phyloP scores from a whole-genome alignment of 1,139 yeast genomes.

The Yamadazyma aaseri region DNA sequence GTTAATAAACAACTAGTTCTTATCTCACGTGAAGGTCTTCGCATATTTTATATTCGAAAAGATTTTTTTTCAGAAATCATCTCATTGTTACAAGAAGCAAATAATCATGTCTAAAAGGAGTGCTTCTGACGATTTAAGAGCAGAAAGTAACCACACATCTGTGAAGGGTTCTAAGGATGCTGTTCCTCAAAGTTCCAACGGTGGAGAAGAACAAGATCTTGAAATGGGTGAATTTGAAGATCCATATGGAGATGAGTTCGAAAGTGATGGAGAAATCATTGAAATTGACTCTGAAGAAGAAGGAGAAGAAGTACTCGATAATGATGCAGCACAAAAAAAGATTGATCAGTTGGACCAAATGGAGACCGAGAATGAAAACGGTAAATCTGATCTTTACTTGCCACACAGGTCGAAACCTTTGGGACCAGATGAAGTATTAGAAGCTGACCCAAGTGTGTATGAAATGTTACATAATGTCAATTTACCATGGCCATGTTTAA shows the following conservation, averaged over 20 bases:
- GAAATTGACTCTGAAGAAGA: conserved; percentile 69
- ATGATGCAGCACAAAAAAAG: conserved; percentile 22
- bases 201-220: conserved; percentile 29
- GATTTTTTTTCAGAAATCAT: conserved; percentile 2
- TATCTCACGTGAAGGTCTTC: conserved; percentile 4
- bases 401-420: conserved; percentile 88
- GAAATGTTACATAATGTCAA: conserved; percentile 95
- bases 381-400: conserved; percentile 54
- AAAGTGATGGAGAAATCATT: conserved; percentile 87
- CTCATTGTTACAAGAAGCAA: conserved; percentile 1
- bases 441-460: conserved; percentile 94
- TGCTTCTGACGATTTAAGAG: conserved; percentile 36
- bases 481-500: conserved; percentile 96
- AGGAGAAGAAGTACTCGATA: conserved; percentile 48
- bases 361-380: conserved; percentile 26
- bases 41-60: neutral
- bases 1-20: neutral
- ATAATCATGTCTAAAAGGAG: conserved; percentile 62
- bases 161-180: conserved; percentile 16
- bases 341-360: conserved; percentile 32
- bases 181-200: conserved; percentile 28
- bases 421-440: conserved; percentile 94
- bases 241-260: conserved; percentile 93
- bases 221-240: conserved; percentile 93
- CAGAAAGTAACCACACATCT: conserved; percentile 22